A percentile compares a stretch with the other conserved stretches of the same genome.
phyloP scores from a whole-genome alignment of 2,329 filamentous ascomycete genomes.

The Zalaria sp. region DNA sequence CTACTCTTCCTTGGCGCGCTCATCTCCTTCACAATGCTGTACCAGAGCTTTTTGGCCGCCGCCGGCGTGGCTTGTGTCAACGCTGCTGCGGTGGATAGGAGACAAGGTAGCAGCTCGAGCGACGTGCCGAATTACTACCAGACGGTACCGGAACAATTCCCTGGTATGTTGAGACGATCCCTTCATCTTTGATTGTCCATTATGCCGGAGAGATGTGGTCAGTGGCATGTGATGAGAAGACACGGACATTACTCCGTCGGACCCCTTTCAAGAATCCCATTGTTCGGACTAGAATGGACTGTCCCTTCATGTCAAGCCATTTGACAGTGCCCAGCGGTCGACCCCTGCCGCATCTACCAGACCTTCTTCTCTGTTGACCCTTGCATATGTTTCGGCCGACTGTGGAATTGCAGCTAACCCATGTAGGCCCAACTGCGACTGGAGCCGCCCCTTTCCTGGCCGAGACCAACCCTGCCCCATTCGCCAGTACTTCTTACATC shows the following conservation, averaged over 20 bases:
- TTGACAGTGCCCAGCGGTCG: no score
- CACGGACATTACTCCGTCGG: no score
- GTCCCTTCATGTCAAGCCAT: no score
- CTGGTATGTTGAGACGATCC: constrained; percentile 10
- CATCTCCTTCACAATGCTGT: constrained; percentile 18
- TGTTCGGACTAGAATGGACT: no score
- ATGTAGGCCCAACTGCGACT: constrained; percentile 51
- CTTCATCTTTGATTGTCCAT: no score
- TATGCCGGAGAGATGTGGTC: no score
- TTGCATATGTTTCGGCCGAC: no score
- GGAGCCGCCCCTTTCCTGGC: constrained; percentile 57
- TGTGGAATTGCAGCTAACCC: background rate
- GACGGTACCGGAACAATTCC: constrained; percentile 42
- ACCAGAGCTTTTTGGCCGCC: constrained; percentile 16
- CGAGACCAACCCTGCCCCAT: constrained; percentile 53
- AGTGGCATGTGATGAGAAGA: no score
- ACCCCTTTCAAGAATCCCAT: no score
- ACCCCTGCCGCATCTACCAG: no score
- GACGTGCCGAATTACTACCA: constrained; percentile 50
- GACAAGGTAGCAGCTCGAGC: constrained; percentile 7
- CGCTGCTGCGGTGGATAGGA: constrained; percentile 10
- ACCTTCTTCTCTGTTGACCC: no score
- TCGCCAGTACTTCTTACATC: constrained; percentile 45
- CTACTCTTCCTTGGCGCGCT: constrained; percentile 10
- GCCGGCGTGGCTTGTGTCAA: constrained; percentile 11